Evolutionary conservation across 139 green algal genomes (phyloP).

Genomic region (Pseudopediastrum boryanum): DNA sequence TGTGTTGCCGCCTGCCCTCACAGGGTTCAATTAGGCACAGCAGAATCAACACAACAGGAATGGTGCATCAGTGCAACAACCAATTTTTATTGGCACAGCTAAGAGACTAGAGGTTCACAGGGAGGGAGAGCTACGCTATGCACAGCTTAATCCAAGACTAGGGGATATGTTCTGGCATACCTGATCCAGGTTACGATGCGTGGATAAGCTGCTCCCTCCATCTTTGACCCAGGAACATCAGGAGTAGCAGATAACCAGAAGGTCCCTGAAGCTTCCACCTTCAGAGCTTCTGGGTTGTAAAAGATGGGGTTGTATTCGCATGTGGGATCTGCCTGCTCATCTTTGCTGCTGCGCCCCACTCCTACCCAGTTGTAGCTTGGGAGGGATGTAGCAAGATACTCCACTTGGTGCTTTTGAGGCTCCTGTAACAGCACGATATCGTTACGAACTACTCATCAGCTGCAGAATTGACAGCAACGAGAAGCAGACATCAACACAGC

Average conservation of each 20-base stretch:
- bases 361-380: not conserved
- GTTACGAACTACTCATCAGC: too few relatives aligned
- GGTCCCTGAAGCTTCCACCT: not conserved
- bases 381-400: not conserved
- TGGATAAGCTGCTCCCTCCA: not conserved
- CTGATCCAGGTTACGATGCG: not conserved
- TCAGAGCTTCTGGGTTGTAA: conserved; percentile 6
- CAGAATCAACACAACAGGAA: too few relatives aligned
- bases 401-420: conserved; percentile 27
- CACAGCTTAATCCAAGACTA: not conserved
- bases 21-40: too few relatives aligned
- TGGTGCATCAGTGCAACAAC: too few relatives aligned
- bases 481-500: too few relatives aligned
- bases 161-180: not conserved
- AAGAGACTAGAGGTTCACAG: too few relatives aligned
- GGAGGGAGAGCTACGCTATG: too few relatives aligned
- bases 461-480: too few relatives aligned
- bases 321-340: not conserved
- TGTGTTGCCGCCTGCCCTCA: too few relatives aligned
- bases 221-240: not conserved
- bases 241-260: not conserved
- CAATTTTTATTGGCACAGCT: too few relatives aligned
- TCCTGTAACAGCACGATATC: conserved; percentile 1
- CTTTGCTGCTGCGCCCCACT: conserved; percentile 8
- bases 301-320: conserved; percentile 33